Evolutionary conservation across 2,329 filamentous ascomycete species (phyloP).

Genomic region (Metarhizium robertsii): DNA sequence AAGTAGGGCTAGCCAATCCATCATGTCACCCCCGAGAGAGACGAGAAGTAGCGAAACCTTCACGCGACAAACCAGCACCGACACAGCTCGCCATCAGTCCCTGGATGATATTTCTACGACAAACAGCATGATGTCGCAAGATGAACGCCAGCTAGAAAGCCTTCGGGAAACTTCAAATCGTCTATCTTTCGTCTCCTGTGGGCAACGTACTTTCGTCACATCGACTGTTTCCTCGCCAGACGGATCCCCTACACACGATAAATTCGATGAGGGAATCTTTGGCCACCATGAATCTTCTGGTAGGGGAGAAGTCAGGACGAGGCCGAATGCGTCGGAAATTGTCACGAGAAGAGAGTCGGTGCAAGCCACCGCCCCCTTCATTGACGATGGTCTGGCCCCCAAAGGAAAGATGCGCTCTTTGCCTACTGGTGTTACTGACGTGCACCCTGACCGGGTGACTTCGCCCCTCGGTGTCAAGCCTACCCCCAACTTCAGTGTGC

Average conservation of each 20-base stretch:
- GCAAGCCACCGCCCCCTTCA: slow-evolving; percentile 34
- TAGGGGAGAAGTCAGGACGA: slow-evolving; percentile 29
- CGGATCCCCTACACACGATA: slow-evolving; percentile 45
- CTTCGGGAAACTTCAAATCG: slow-evolving; percentile 48
- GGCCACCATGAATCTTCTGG: slow-evolving; percentile 25
- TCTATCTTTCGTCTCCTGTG: slow-evolving; percentile 50
- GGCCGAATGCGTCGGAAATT: slow-evolving; percentile 45
- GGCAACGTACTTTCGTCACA: slow-evolving; percentile 50
- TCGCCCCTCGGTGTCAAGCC: slow-evolving; percentile 13
- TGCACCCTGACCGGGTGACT: slow-evolving; percentile 4
- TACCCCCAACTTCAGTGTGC: slow-evolving; percentile 45
- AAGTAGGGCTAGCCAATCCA: slow-evolving; percentile 1
- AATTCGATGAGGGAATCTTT: background rate
- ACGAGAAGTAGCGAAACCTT: slow-evolving; percentile 8
- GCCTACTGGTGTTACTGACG: slow-evolving; percentile 5
- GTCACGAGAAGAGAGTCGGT: slow-evolving; percentile 41
- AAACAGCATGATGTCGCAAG: slow-evolving; percentile 48
- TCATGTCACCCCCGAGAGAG: background rate
- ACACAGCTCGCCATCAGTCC: slow-evolving; percentile 28
- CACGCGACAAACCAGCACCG: slow-evolving; percentile 11
- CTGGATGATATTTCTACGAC: slow-evolving; percentile 47
- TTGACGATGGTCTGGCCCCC: slow-evolving; percentile 20
- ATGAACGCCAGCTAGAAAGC: slow-evolving; percentile 48
- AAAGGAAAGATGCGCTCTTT: slow-evolving; percentile 3
- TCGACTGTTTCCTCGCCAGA: slow-evolving; percentile 50